Base-by-base conservation (phyloP, 1,284 basidiomycete species). In the Phellopilus nigrolimitatus region DNA sequence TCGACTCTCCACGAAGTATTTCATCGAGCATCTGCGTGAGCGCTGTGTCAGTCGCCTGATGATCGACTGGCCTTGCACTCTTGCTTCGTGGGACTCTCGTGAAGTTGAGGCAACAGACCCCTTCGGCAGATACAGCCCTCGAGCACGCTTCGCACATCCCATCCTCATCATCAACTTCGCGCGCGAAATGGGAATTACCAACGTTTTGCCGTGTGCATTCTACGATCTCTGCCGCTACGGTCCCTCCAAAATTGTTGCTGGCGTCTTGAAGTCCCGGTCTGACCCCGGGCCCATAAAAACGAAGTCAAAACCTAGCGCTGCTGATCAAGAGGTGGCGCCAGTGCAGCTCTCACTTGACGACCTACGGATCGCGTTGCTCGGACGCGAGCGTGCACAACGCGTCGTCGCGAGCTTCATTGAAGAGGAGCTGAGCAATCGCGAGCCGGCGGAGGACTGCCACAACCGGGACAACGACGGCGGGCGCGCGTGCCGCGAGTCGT, bases 211-310 rank as follows among this genome's bases (percentile, higher is more conserved):
- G 2, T 71, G 80, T 25, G 83, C 83, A 0, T 78, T 88, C 60
- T 87, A 87, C 63, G 84, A 88, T 57, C 73, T 88, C 34, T 78
- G 81, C 2, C 73, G 84, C 17, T 86, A 86, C 57, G 82, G 78
- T 0, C 80, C 84, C 0, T 81, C 80, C 64, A 79, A 78, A 63
- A 84, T 86, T 55, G 67, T 81, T 57, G 51, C 67, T 0, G 84
- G 84, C 4, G 65, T 77, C 9, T 58, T 62, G 34, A 43, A 28
- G 43, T 15, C 47, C 22, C 38, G 39, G 13, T 31, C 39, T 17
- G 22, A 40, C 3, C n/a, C n/a, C n/a, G 63, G 2, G 62, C 66
- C 46, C 57, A 63, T 2, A 27, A 51, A n/a, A n/a, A n/a, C n/a
- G n/a, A n/a, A 27, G 12, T 37, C 36, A 21, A 25, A 27, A 56